A percentile compares a stretch with the other conserved stretches of the same genome.
These are phyloP conservation scores for Ganoderma lingzhi DNA, from an alignment of 1,284 basidiomycete species.

Conservation along the genomic window DNA sequence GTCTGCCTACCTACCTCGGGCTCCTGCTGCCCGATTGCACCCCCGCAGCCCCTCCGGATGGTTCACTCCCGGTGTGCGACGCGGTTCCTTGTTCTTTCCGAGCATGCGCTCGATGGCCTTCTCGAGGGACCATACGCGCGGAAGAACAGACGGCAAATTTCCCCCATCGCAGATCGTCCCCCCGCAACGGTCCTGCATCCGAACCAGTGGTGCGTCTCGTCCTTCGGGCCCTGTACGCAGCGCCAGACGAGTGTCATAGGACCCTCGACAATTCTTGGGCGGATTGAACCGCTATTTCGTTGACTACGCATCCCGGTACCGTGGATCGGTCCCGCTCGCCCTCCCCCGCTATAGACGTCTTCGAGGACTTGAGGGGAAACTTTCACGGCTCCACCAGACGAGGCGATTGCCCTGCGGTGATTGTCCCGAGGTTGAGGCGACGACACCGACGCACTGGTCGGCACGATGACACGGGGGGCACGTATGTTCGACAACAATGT, in stretches of 20 bases:
- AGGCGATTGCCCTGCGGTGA: neutral
- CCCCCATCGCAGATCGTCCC: conserved; percentile 14
- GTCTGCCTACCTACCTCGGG: neutral
- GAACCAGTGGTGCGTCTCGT: conserved; percentile 4
- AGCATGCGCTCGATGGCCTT: neutral
- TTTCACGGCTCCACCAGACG: neutral
- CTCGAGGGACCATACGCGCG: conserved; percentile 9
- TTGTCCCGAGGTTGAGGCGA: neutral
- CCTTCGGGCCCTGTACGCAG: conserved; percentile 18
- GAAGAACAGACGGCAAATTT: neutral
- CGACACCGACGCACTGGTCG: neutral
- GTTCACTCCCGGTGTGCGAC: conserved; percentile 1
- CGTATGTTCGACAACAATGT: conserved; percentile 5
- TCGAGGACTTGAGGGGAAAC: neutral
- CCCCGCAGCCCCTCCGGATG: conserved; percentile 1
- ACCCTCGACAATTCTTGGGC: conserved; percentile 10
- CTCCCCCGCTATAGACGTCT: neutral
- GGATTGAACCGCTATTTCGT: conserved; percentile 29
- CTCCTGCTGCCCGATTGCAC: neutral
- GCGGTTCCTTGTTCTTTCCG: conserved; percentile 13
- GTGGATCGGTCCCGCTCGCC: conserved; percentile 19
- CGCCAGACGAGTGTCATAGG: conserved; percentile 6
- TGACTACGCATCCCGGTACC: conserved; percentile 11
- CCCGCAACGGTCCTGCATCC: conserved; percentile 13
- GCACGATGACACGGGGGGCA: neutral